Conservation (phyloP, 352 stramenopile genomes). For the Pythium apleroticum region DNA sequence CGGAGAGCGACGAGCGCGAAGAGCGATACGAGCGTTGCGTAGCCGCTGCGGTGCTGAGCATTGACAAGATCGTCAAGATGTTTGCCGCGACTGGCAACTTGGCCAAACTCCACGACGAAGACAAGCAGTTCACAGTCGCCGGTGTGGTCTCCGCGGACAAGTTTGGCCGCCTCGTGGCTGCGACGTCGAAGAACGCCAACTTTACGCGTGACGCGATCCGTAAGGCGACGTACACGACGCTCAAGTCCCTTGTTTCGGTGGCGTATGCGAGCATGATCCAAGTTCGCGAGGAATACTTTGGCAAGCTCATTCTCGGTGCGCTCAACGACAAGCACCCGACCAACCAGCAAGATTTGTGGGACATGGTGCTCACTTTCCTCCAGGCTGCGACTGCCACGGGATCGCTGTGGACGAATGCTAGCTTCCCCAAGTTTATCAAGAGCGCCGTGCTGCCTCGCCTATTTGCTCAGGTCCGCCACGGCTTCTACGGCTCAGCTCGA, state of each 20-base stretch:
- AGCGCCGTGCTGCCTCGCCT: slow-evolving; percentile 64
- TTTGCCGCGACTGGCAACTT: slow-evolving; percentile 41
- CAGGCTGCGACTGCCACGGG: slow-evolving; percentile 35
- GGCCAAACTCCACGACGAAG: slow-evolving; percentile 40
- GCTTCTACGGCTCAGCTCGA: slow-evolving; percentile 71
- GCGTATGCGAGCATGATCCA: slow-evolving; percentile 42
- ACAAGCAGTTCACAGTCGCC: slow-evolving; percentile 40
- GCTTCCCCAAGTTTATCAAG: slow-evolving; percentile 61
- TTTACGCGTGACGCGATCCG: slow-evolving; percentile 72
- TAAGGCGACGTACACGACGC: slow-evolving; percentile 56
- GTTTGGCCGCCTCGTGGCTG: slow-evolving; percentile 53
- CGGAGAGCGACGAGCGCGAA: slow-evolving; percentile 61
- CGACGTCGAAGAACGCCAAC: slow-evolving; percentile 72
- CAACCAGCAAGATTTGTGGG: slow-evolving; percentile 77
- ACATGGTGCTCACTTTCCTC: slow-evolving; percentile 71
- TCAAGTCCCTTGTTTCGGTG: slow-evolving; percentile 50
- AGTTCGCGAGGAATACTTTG: slow-evolving; percentile 56
- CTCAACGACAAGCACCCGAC: slow-evolving; percentile 66
- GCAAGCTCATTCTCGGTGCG: slow-evolving; percentile 64
- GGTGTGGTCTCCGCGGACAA: slow-evolving; percentile 58
- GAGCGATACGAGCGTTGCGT: slow-evolving; percentile 77
- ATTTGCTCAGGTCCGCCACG: slow-evolving; percentile 73
- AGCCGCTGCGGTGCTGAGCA: slow-evolving; percentile 54
- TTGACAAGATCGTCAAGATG: slow-evolving; percentile 56
- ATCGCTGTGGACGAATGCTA: background rate